Evolutionary conservation across 2,329 filamentous ascomycete genomes (phyloP), one percentile per base, ranked within the genome.

Genomic region (Hypoxylon rubiginosum): DNA sequence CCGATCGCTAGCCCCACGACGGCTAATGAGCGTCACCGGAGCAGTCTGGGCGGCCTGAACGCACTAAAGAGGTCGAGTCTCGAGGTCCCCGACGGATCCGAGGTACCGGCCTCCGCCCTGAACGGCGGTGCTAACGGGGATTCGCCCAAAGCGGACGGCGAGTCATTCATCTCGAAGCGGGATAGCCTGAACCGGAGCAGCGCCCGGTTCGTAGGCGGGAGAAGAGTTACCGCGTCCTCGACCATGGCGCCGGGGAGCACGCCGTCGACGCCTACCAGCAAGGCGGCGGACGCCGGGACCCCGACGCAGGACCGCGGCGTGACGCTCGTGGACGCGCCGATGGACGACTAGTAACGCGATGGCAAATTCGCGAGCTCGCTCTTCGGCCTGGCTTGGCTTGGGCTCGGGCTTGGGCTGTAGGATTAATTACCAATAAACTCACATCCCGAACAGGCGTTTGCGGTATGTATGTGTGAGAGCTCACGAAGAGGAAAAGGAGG

Each of bases 81-180:
- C 1, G 93, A 97, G 73, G 94, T 97, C 2, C 94, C 94, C 2
- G 87, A 87, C 51, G 86, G 82, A 64, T 84, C 86, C 43, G 81
- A 83, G 28, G 75, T 63, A 76, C 82, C 70, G 76, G 83, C 70
- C 72, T 78, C 50, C 52, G 80, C 79, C 66, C 72, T 79, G 13
- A 79, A 81, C 30, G 72, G 75, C 41, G 62, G 71, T 17, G 71
- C 80, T 46, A 87, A 86, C 69, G 84, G 84, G 55, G 76, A 78
- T 68, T 70, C 76, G 69, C 72, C 79, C 69, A 64, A 76, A 70
- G 39, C 71, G 57, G 72, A 71, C 49, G 72, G 67, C 74, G 66
- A 79, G 66, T 67, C 75, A 41, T 30, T 73, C 70, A 30, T 72
- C 71, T 70, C 68, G 11, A 74, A 76, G 58, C 71, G 73, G 17